Conservation (phyloP, 2,329 filamentous ascomycete species). For the Stagonosporopsis cucurbitacearum region DNA sequence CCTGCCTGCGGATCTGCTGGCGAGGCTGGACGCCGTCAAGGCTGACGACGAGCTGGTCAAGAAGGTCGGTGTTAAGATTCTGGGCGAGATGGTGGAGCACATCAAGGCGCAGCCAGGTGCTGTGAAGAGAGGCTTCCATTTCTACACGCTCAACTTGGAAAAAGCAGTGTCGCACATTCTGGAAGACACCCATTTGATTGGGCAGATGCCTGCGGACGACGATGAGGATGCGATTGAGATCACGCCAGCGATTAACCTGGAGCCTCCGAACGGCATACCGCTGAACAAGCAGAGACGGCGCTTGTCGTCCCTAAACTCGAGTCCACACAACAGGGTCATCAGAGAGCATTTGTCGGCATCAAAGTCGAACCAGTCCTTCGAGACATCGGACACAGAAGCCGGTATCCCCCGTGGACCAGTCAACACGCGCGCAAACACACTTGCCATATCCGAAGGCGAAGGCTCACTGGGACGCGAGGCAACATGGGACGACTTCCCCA, state of each 20-base stretch:
- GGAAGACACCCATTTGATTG: slow-evolving; percentile 84
- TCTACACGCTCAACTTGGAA: slow-evolving; percentile 95
- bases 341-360: slow-evolving; percentile 68
- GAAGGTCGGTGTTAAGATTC: slow-evolving; percentile 77
- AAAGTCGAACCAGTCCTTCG: slow-evolving; percentile 59
- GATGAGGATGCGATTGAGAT: slow-evolving; percentile 56
- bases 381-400: slow-evolving; percentile 78
- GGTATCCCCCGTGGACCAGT: slow-evolving; percentile 74
- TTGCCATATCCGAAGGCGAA: slow-evolving; percentile 93
- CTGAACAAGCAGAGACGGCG: slow-evolving; percentile 59
- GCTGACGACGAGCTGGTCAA: slow-evolving; percentile 84
- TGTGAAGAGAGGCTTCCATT: slow-evolving; percentile 77
- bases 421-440: slow-evolving; percentile 80
- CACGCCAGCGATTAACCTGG: slow-evolving; percentile 46
- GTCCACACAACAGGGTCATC: slow-evolving; percentile 87
- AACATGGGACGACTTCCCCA: slow-evolving; percentile 98
- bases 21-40: slow-evolving; percentile 73
- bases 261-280: slow-evolving; percentile 34
- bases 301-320: slow-evolving; percentile 80
- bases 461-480: slow-evolving; percentile 89
- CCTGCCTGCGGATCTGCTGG: slow-evolving; percentile 74
- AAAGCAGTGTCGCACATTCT: slow-evolving; percentile 95
- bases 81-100: slow-evolving; percentile 82
- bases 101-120: slow-evolving; percentile 68
- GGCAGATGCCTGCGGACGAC: slow-evolving; percentile 57